Evolutionary conservation across 192 early-diverging fungal species (phyloP).

Genomic region (Helicostylum pulchrum): DNA sequence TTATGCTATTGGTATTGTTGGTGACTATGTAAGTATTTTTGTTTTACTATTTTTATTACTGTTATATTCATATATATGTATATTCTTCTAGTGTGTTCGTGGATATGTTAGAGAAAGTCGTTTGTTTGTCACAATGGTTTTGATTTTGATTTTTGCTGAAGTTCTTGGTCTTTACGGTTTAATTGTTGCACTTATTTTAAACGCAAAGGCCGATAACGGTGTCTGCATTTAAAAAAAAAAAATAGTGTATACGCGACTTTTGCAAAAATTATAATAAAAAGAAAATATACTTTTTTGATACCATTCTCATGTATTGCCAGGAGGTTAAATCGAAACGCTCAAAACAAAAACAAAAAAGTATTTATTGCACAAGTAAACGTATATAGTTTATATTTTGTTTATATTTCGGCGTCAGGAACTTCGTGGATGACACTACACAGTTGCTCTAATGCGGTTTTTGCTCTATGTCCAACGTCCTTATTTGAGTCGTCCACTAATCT

Average conservation of each 20-base stretch:
- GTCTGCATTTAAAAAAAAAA: constrained; percentile 3
- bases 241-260: background rate
- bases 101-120: constrained; percentile 77
- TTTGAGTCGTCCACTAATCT: constrained; percentile 55
- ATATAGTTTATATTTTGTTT: no score
- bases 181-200: constrained; percentile 83
- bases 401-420: background rate
- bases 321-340: no score
- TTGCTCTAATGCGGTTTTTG: constrained; percentile 61
- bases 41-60: background rate
- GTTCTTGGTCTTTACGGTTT: constrained; percentile 84
- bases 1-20: constrained; percentile 88
- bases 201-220: constrained; percentile 62
- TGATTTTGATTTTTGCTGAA: constrained; percentile 89
- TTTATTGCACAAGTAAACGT: background rate
- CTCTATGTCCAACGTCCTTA: constrained; percentile 70
- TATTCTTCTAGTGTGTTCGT: constrained; percentile 59
- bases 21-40: constrained; percentile 59
- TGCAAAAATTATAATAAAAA: background rate
- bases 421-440: constrained; percentile 23
- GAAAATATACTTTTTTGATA: constrained; percentile 1
- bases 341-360: background rate
- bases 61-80: background rate
- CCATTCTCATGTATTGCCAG: no score
- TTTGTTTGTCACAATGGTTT: constrained; percentile 80